phyloP scores from a whole-genome alignment of 805 yeast species.

The Candida chilensis region DNA sequence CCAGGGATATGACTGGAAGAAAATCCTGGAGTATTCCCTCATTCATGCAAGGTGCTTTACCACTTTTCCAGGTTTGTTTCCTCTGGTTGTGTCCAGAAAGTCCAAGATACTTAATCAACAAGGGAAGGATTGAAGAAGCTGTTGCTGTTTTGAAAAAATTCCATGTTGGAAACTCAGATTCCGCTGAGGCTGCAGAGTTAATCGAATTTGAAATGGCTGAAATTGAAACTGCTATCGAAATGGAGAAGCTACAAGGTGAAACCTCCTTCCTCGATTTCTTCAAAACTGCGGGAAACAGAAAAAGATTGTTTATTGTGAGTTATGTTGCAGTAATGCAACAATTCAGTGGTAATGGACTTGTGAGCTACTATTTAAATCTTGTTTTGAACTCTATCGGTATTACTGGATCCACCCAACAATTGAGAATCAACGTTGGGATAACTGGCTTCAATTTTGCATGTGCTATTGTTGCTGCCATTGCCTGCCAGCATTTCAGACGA shows the following conservation, averaged over 20 bases:
- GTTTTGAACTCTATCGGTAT: constrained; percentile 47
- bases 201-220: constrained; percentile 29
- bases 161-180: constrained; percentile 28
- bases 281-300: constrained; percentile 25
- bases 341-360: constrained; percentile 42
- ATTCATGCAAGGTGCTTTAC: constrained; percentile 36
- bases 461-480: too few relatives aligned
- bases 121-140: constrained; percentile 42
- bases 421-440: constrained; percentile 41
- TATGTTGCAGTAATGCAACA: constrained; percentile 29
- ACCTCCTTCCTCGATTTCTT: constrained; percentile 28
- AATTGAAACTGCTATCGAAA: constrained; percentile 26
- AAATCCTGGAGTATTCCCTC: constrained; percentile 63
- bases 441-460: constrained; percentile 40
- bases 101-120: constrained; percentile 52
- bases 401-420: constrained; percentile 31
- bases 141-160: constrained; percentile 16
- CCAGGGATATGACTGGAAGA: constrained; percentile 40
- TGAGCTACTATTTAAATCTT: constrained; percentile 38
- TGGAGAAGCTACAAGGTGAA: constrained; percentile 21
- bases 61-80: constrained; percentile 31
- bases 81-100: constrained; percentile 64
- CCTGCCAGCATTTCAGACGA: too few relatives aligned
- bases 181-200: constrained; percentile 16
- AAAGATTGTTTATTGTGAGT: constrained; percentile 24